A percentile compares a stretch with the other conserved stretches of the same genome.
These are phyloP conservation scores for Fusarium phyllophilum DNA, from an alignment of 2,329 filamentous ascomycete genomes.

Conservation along the genomic window DNA sequence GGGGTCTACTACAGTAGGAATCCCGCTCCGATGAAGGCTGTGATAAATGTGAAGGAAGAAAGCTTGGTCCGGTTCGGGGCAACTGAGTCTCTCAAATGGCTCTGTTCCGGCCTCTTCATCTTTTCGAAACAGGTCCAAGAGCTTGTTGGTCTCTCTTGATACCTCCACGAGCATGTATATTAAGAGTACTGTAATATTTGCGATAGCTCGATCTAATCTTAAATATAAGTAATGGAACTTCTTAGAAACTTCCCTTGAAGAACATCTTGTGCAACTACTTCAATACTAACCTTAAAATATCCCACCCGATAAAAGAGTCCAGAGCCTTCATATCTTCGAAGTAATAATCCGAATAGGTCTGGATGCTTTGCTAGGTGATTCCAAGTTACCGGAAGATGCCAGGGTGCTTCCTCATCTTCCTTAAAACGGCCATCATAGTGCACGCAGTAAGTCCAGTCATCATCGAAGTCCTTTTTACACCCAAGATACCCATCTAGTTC, in stretches of 20 bases:
- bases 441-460: neutral
- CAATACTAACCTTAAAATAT: neutral
- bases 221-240: neutral
- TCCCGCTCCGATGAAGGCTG: neutral
- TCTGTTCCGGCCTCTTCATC: neutral
- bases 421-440: neutral
- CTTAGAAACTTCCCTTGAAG: neutral
- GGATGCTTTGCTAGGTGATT: neutral
- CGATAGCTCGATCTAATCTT: too few relatives aligned
- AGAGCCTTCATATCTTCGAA: neutral
- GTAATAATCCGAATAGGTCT: neutral
- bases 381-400: neutral
- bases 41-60: constrained; percentile 34
- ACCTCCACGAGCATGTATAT: too few relatives aligned
- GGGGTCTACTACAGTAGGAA: neutral
- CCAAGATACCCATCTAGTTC: neutral
- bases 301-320: neutral
- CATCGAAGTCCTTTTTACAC: neutral
- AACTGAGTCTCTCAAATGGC: neutral
- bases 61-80: constrained; percentile 26
- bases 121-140: neutral
- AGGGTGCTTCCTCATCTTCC: neutral
- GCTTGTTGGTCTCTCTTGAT: neutral
- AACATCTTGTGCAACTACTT: neutral
- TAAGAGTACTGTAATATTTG: too few relatives aligned